phyloP scores from a whole-genome alignment of 257 asterid genomes.

The Buddleja alternifolia region DNA sequence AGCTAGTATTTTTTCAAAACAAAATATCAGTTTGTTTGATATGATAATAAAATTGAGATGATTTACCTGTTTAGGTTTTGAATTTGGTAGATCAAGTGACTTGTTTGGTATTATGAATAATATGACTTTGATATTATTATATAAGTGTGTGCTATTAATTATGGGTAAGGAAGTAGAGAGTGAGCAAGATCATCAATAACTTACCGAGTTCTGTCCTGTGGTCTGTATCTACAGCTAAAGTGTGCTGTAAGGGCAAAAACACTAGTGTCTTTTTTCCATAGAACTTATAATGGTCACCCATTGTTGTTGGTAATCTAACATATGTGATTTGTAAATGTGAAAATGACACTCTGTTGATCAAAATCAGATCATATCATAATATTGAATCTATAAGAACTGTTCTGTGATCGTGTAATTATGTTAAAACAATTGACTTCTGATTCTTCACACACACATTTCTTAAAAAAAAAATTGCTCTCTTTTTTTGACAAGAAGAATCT shows the following conservation, averaged over 20 bases:
- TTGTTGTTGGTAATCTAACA: not conserved
- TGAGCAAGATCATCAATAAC: not conserved
- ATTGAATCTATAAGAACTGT: not conserved
- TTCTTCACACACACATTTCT: not conserved
- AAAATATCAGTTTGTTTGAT: not conserved
- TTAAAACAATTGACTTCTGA: not conserved
- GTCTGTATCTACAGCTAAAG: not conserved
- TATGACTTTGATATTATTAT: not conserved
- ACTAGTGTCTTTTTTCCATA: not conserved
- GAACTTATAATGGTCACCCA: not conserved
- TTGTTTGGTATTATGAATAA: not conserved
- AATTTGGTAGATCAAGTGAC: not conserved
- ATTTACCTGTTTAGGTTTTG: not conserved
- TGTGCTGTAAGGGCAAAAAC: not conserved
- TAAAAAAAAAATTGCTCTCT: not conserved
- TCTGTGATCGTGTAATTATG: slow-evolving; percentile 14
- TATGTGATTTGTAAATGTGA: not conserved
- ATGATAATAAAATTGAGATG: not conserved
- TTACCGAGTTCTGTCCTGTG: not conserved
- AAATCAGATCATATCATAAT: not conserved
- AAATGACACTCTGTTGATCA: not conserved
- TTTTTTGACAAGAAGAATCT: not conserved
- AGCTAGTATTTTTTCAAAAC: not conserved
- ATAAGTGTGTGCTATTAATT: no score
- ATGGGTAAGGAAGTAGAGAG: not conserved